Base-by-base conservation (phyloP, 1,284 basidiomycete species). In the Cryptococcus sp. region DNA sequence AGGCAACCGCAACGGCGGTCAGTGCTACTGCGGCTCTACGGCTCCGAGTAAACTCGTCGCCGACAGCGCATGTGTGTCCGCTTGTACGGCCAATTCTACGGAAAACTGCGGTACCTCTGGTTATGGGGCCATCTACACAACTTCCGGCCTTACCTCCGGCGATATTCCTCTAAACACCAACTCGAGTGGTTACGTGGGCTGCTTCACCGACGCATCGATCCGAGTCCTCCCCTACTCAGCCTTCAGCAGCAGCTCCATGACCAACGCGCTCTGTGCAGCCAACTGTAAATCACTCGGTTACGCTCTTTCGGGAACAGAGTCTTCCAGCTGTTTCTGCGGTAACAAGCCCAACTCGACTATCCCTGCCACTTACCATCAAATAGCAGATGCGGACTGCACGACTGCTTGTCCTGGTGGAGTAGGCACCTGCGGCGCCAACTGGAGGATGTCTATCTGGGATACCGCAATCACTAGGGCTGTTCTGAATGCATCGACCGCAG, bases 51-150 rank as follows among this genome's bases (percentile, higher is more conserved):
- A n/a, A 35, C 11, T 27, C 15, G 27, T 16, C 15, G 46, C 48
- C 23, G 25, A 41, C 10, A 13, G 40, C n/a, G 25, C 50, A 0
- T 65, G 65, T 35, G 20, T 13, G n/a, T 42, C 27, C 10, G 43
- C 50, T 3, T 67, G 66, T 56, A 16, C 48, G 7, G 64, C 61
- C 27, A 49, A 53, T 49, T 19, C 42, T 3, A 43, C 30, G 4
- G 42, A 55, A 13, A 45, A 23, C 6, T 64, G 62, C 40, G 62
- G 65, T 16, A 50, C 43, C 2, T 2, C 5, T 13, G n/a, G 20
- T 13, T 16, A 11, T 10, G 25, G 55, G 13, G 35, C 35, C 27
- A 20, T 63, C 22, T 60, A 52, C 51, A 45, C 13, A 27, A 47
- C 11, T 25, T 42, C 42, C 10, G 30, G 8, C 13, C 7, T 35